Conservation (phyloP, 2,329 filamentous ascomycete species). For the Grosmannia clavigera region DNA sequence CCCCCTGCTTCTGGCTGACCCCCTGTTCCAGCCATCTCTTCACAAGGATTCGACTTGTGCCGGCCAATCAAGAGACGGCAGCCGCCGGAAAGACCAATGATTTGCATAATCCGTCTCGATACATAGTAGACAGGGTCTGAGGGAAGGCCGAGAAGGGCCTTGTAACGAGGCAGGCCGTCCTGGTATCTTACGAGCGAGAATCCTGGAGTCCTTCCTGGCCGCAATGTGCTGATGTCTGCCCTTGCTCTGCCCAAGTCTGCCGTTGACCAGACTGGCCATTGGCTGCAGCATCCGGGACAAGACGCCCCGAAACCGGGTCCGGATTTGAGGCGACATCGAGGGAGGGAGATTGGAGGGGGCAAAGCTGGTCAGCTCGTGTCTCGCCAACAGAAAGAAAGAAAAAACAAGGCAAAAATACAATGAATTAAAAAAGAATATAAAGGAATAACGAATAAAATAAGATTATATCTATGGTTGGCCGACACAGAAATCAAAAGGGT, state of each 20-base stretch:
- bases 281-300: not conserved
- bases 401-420: not conserved
- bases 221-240: not conserved
- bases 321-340: not conserved
- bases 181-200: too few relatives aligned
- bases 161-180: not conserved
- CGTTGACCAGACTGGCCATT: not conserved
- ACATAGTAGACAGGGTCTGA: not conserved
- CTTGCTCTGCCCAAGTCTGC: not conserved
- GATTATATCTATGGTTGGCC: not conserved
- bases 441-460: not conserved
- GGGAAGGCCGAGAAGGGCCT: not conserved
- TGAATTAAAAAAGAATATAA: not conserved
- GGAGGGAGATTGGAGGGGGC: not conserved
- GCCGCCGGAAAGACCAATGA: constrained; percentile 6
- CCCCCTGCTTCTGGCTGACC: not conserved
- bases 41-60: not conserved
- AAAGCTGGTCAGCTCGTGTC: not conserved
- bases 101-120: constrained; percentile 9
- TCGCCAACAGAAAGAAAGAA: not conserved
- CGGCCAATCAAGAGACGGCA: constrained; percentile 5
- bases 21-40: not conserved
- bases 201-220: too few relatives aligned
- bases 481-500: not conserved
- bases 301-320: not conserved